Percentiles rank a stretch among this genome's conserved stretches.
Evolutionary conservation across 495 filamentous ascomycete species (phyloP).

Genomic region (Sporormia fimetaria): DNA sequence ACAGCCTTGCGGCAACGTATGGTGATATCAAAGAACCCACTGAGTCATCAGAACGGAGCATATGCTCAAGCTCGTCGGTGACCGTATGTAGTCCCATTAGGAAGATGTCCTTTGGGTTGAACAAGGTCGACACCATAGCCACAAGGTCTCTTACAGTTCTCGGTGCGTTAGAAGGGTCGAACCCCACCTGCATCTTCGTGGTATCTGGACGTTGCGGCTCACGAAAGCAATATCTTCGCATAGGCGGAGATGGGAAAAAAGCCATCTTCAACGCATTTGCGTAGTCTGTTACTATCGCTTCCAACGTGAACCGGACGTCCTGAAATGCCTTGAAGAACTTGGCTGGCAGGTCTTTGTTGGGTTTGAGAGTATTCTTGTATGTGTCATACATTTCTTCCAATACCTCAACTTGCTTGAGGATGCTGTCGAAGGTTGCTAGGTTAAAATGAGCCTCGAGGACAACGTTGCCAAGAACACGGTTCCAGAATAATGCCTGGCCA

Average conservation of each 20-base stretch:
- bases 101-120: no score
- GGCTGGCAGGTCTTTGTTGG: conserved; percentile 26
- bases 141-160: conserved; percentile 26
- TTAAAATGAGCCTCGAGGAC: conserved; percentile 25
- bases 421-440: conserved; percentile 24
- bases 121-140: no score
- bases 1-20: conserved; percentile 29
- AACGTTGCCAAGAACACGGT: conserved; percentile 25
- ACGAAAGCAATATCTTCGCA: conserved; percentile 30
- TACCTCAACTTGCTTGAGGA: conserved; percentile 24
- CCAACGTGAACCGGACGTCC: conserved; percentile 29
- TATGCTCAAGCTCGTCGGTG: conserved; percentile 38
- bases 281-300: conserved; percentile 20
- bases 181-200: conserved; percentile 9
- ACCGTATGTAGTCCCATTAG: conserved; percentile 27
- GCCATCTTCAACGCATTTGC: conserved; percentile 22
- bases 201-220: conserved; percentile 1
- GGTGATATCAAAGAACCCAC: conserved; percentile 33
- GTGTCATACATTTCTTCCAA: conserved; percentile 28
- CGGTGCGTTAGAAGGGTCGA: background rate
- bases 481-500: conserved; percentile 27
- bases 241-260: conserved; percentile 30
- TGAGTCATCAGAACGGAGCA: conserved; percentile 32
- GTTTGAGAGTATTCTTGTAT: conserved; percentile 22
- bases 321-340: conserved; percentile 31